A percentile compares a stretch with the other conserved stretches of the same genome.
phyloP scores from a whole-genome alignment of 2,329 filamentous ascomycete genomes.

The Botrytis galanthina region DNA sequence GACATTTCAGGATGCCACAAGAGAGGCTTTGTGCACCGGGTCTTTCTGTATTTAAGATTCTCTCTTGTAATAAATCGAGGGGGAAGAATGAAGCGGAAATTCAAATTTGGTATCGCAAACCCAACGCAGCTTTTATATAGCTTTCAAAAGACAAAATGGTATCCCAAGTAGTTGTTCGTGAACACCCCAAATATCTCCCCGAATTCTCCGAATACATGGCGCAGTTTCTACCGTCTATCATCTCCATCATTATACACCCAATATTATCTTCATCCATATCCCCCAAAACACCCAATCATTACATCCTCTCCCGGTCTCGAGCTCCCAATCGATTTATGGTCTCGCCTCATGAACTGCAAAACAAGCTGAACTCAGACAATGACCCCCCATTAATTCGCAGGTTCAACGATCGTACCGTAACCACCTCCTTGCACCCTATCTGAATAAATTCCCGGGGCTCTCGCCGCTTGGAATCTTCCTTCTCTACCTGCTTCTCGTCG shows the following conservation, averaged over 20 bases:
- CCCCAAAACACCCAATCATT: not conserved
- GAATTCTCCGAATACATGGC: not conserved
- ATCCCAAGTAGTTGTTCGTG: not conserved
- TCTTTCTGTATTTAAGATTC: not conserved
- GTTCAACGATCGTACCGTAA: conserved; percentile 48
- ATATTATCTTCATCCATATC: not conserved
- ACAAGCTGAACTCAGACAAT: conserved; percentile 16
- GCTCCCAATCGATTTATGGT: not conserved
- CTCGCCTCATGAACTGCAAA: conserved; percentile 15
- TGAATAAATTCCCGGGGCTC: conserved; percentile 69
- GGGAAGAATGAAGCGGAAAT: not conserved
- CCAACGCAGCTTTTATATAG: not conserved
- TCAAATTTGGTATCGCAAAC: not conserved
- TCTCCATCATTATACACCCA: not conserved
- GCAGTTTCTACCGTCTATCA: not conserved
- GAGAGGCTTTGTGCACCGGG: not conserved
- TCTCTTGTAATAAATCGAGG: not conserved
- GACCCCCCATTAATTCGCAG: conserved; percentile 15
- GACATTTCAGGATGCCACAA: not conserved
- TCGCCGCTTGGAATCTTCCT: conserved; percentile 52
- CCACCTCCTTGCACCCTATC: conserved; percentile 72
- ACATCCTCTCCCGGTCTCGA: not conserved
- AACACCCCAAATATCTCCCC: not conserved
- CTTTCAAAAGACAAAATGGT: conserved; percentile 1
- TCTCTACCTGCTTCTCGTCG: conserved; percentile 61